Evolutionary conservation across 441 rosid species (phyloP), one percentile per base, ranked within the genome.

Genomic region (Aquilaria agallochum): DNA sequence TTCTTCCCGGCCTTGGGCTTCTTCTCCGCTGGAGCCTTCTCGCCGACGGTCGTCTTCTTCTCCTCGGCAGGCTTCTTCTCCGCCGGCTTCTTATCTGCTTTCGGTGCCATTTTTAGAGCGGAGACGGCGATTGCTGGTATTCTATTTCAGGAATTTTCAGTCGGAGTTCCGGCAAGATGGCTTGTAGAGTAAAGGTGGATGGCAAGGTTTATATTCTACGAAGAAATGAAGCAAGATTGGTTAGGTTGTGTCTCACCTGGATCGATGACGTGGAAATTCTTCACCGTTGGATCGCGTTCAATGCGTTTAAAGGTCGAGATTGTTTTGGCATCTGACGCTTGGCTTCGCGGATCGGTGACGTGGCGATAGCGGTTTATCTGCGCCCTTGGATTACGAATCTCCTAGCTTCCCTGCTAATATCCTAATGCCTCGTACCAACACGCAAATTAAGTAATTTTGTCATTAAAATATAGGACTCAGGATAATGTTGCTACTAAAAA

Each of bases 1-100:
- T 84, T 81, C 70, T 81, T 84, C 0, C 87, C 87, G 45, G 87
- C 89, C 62, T 84, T 81, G 0, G 80, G 86, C 58, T 79, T 81
- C 76, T 81, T 81, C 77, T 81, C 84, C 0, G 86, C 84, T 2
- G 81, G 81, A 3, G 78, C 71, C 59, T 82, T 74, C 73, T 81
- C 79, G n/a, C 64, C 86, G 2, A 62, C 80, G 1, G 72, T 15
- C 0, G 77, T 62, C 2, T 82, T 79, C 56, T 81, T 79, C 59
- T 78, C 82, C 66, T 83, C 88, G 2, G 72, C 55, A 3, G 83
- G 80, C 6, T 82, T 79, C 56, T 82, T 82, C 75, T 79, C 84
- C 1, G 84, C 84, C 9, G 80, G 80, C 31, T 76, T 76, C 60
- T 76, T 76, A 10, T 56, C 78, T 10, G 67, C 67, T 32, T 63